Evolutionary conservation across 768 basidiomycete genomes (phyloP).

Genomic region (Russula emetica): DNA sequence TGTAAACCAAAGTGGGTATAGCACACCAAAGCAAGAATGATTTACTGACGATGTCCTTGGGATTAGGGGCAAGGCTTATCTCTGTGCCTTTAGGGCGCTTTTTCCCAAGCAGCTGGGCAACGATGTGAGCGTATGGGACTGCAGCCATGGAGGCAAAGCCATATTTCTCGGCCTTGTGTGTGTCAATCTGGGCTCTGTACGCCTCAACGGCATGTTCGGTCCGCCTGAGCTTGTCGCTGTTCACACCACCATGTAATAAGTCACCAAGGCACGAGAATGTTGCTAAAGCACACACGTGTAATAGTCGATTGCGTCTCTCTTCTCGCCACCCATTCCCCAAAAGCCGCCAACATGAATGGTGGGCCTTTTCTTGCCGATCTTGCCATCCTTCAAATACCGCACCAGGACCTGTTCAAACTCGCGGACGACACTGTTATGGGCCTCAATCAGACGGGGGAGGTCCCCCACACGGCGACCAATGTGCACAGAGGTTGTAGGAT

Average conservation of each 20-base stretch:
- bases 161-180: slow-evolving; percentile 79
- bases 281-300: slow-evolving; percentile 62
- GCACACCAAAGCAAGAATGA: not conserved
- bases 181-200: slow-evolving; percentile 66
- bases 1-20: slow-evolving; percentile 4
- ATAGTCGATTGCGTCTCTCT: slow-evolving; percentile 89
- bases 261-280: not conserved
- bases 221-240: slow-evolving; percentile 45
- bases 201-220: slow-evolving; percentile 73
- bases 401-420: slow-evolving; percentile 88
- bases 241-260: not conserved
- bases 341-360: slow-evolving; percentile 74
- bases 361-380: slow-evolving; percentile 75
- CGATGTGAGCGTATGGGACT: slow-evolving; percentile 82
- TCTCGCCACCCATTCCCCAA: slow-evolving; percentile 77
- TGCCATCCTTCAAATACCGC: slow-evolving; percentile 80
- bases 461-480: slow-evolving; percentile 83
- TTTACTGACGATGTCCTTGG: slow-evolving; percentile 72
- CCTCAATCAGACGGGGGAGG: slow-evolving; percentile 86
- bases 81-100: slow-evolving; percentile 72
- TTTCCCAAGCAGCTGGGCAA: slow-evolving; percentile 61
- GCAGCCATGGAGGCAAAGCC: slow-evolving; percentile 90
- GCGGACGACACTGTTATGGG: slow-evolving; percentile 90
- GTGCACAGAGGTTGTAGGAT: slow-evolving; percentile 88
- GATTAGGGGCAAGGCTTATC: slow-evolving; percentile 77